Percentiles rank a stretch among this genome's conserved stretches.
Evolutionary conservation across 768 basidiomycete genomes (phyloP).

Genomic region (Serendipita indica): DNA sequence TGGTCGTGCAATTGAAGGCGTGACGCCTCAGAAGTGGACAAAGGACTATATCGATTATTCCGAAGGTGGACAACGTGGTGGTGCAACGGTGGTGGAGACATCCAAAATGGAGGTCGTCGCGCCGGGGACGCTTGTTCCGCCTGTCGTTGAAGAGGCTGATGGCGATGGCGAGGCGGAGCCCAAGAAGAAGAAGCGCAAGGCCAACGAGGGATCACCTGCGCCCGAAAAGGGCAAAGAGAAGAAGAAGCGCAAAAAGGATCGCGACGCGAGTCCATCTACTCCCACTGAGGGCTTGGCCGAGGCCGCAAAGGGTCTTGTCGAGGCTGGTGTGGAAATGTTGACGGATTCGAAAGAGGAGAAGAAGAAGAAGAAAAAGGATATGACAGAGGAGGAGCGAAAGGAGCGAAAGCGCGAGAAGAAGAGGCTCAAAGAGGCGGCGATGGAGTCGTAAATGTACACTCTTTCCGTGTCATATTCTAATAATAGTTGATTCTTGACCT

Average conservation of each 20-base stretch:
- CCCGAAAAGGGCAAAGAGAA: constrained; percentile 14
- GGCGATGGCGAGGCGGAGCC: constrained; percentile 28
- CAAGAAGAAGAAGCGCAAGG: constrained; percentile 77
- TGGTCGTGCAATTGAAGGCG: constrained; percentile 74
- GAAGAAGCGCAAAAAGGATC: constrained; percentile 21
- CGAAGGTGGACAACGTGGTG: constrained; percentile 23
- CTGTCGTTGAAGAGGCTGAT: constrained; percentile 15
- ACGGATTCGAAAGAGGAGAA: constrained; percentile 35
- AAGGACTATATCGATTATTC: constrained; percentile 88
- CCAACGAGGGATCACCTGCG: constrained; percentile 23
- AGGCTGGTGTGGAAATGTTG: constrained; percentile 25
- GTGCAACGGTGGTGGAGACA: constrained; percentile 17
- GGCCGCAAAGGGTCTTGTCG: constrained; percentile 27
- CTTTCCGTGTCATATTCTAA: too few species aligned
- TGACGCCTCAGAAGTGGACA: constrained; percentile 84
- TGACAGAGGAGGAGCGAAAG: constrained; percentile 37
- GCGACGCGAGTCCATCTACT: constrained; percentile 25
- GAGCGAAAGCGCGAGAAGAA: constrained; percentile 39
- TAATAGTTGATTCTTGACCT: too few species aligned
- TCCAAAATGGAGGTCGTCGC: constrained; percentile 17
- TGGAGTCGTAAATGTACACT: constrained; percentile 18
- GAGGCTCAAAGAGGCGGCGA: constrained; percentile 39
- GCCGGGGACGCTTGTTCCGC: constrained; percentile 17
- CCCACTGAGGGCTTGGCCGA: constrained; percentile 28
- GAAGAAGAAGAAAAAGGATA: constrained; percentile 35